These are phyloP conservation scores for Fusarium pininemorale DNA, from an alignment of 2,329 filamentous ascomycete species.

Conservation along the genomic window DNA sequence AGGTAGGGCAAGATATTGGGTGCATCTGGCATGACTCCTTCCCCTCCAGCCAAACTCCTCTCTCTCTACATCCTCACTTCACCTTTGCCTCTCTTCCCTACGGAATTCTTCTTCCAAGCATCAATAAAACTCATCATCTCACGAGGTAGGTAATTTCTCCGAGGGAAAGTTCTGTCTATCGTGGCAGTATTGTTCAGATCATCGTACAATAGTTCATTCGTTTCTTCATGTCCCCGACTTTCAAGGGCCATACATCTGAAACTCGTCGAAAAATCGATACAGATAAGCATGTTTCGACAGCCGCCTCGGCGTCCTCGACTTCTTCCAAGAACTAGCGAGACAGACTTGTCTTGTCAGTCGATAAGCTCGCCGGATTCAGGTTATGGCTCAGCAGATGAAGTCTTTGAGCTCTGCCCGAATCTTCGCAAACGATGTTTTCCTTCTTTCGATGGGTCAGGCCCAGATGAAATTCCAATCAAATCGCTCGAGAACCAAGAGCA, in stretches of 20 bases:
- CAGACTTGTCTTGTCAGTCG: background rate
- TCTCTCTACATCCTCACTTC: slow-evolving; percentile 14
- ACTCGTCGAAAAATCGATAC: background rate
- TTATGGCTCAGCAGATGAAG: slow-evolving; percentile 42
- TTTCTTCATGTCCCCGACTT: slow-evolving; percentile 12
- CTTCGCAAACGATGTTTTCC: slow-evolving; percentile 1
- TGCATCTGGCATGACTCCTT: slow-evolving; percentile 34
- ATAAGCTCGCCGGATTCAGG: slow-evolving; percentile 43
- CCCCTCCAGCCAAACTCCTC: slow-evolving; percentile 10
- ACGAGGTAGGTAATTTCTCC: slow-evolving; percentile 4
- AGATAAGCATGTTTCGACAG: slow-evolving; percentile 18
- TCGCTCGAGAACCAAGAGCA: background rate
- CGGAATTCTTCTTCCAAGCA: slow-evolving; percentile 31
- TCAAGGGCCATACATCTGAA: background rate
- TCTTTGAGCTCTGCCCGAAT: background rate
- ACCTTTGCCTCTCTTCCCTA: slow-evolving; percentile 34
- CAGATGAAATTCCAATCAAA: slow-evolving; percentile 1
- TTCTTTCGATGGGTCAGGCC: slow-evolving; percentile 33
- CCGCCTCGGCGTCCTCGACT: slow-evolving; percentile 13
- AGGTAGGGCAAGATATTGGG: background rate
- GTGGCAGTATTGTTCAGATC: slow-evolving; percentile 19
- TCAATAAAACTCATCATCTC: slow-evolving; percentile 28
- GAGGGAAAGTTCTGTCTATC: slow-evolving; percentile 1
- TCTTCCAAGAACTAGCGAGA: slow-evolving; percentile 2
- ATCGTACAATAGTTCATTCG: slow-evolving; percentile 33